Base-by-base conservation (phyloP, 192 early-diverging fungal species). In the Backusella morwellensis region DNA sequence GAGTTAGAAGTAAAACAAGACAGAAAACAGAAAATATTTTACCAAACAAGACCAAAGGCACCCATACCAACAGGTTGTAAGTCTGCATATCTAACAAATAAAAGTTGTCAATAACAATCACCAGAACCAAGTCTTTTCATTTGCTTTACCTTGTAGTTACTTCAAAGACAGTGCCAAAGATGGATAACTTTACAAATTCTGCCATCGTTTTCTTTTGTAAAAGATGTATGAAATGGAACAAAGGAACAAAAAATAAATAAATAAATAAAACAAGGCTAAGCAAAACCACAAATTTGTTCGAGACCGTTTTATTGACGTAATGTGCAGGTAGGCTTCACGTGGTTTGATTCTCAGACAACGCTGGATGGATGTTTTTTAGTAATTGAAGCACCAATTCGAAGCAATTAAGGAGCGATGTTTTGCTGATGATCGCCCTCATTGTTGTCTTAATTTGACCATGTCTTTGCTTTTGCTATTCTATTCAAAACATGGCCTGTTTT, bases 31-130 rank as follows among this genome's bases (percentile, higher is more conserved):
- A n/a, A 36, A n/a, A 7, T 36, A 73, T 84, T 84, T 32, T 90
- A 97, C 94, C 97, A 99, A 26, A 99, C 97, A 7, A 99, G 88
- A 82, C 97, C 97, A 83, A 98, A 99, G 4, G 97, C 95, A 47
- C 97, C 97, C 94, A 98, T 96, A 36, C 97, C 97, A 23, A 99
- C 93, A 9, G 97, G 95, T 80, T 97, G 92, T 66, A 98, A 86
- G 85, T 96, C 92, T 11, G 93, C 91, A 89, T 98, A 98, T 78
- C 93, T 93, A 78, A 21, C 4, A 29, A 29, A 23, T 68, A 19
- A 69, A 17, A 32, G 21, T 15, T 21, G 35, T 50, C 32, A 42
- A 14, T 21, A 32, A 8, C 35, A 70, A 21, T 12, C n/a, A 35
- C 5, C 50, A 54, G 63, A 52, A 29, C 52, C 15, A 71, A 34